A percentile compares a stretch with the other conserved stretches of the same genome.
Evolutionary conservation across 1,139 yeast species (phyloP).

Genomic region (Meyerozyma carpophila): DNA sequence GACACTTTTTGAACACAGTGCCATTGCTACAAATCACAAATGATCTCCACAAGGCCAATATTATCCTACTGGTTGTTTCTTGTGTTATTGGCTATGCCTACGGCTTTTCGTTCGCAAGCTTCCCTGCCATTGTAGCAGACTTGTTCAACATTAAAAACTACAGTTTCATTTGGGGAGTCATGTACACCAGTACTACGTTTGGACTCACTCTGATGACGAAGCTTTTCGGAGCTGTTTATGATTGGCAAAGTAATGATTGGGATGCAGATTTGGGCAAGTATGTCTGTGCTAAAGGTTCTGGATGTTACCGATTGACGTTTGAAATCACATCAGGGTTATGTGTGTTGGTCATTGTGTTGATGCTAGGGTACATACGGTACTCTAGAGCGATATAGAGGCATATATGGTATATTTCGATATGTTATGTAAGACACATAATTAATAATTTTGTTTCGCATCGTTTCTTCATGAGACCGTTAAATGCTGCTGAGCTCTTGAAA

Average conservation of each 20-base stretch:
- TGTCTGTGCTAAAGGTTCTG: constrained; percentile 33
- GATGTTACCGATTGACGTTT: constrained; percentile 37
- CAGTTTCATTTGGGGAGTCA: constrained; percentile 77
- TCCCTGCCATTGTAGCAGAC: constrained; percentile 77
- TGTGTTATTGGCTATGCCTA: constrained; percentile 67
- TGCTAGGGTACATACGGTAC: constrained; percentile 18
- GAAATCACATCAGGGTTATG: constrained; percentile 27
- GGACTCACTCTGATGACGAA: constrained; percentile 34
- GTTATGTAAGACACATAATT: background rate
- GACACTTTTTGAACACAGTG: constrained; percentile 36
- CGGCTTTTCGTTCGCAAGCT: constrained; percentile 75
- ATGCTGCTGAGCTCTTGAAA: background rate
- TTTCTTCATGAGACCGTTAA: background rate
- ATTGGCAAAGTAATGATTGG: constrained; percentile 23
- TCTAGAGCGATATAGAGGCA: background rate
- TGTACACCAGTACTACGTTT: constrained; percentile 51
- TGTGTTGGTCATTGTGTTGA: constrained; percentile 15
- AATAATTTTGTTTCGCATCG: background rate
- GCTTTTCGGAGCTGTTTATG: constrained; percentile 37
- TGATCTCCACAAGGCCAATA: constrained; percentile 21
- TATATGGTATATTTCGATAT: background rate
- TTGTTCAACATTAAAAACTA: constrained; percentile 67
- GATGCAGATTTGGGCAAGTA: constrained; percentile 16
- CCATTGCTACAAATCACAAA: constrained; percentile 20
- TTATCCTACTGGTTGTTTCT: constrained; percentile 46